Percentiles rank a stretch among this genome's conserved stretches.
phyloP scores from a whole-genome alignment of 2,329 filamentous ascomycete genomes.

The Salinomyces thailandicus region DNA sequence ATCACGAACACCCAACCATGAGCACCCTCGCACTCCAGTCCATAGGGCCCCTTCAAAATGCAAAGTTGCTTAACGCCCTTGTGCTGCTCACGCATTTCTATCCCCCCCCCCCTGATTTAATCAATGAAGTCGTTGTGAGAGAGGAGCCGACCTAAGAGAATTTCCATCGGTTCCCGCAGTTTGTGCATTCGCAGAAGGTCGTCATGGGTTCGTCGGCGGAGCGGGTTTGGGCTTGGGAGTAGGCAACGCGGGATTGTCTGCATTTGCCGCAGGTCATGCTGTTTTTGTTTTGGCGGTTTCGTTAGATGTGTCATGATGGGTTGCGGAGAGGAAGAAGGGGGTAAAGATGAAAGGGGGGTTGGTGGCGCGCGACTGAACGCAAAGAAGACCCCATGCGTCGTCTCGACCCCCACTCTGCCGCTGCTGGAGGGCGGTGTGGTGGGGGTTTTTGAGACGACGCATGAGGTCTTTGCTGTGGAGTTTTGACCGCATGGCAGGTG shows the following conservation, averaged over 20 bases:
- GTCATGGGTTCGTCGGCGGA: constrained; percentile 82
- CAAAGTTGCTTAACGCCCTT: too few relatives aligned
- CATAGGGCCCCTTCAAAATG: too few relatives aligned
- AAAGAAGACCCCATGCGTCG: constrained; percentile 25
- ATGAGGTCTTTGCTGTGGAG: constrained; percentile 12
- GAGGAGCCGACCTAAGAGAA: constrained; percentile 33
- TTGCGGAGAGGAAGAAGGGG: constrained; percentile 1
- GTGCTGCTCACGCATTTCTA: too few relatives aligned
- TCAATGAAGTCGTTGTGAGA: too few relatives aligned
- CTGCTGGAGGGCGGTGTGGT: too few relatives aligned
- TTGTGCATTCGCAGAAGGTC: constrained; percentile 45
- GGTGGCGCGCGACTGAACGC: constrained; percentile 12
- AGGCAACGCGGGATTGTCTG: constrained; percentile 86
- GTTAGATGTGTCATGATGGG: constrained; percentile 32
- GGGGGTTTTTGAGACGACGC: constrained; percentile 7
- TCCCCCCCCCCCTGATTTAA: neutral
- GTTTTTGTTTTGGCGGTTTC: constrained; percentile 25
- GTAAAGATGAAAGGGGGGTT: neutral
- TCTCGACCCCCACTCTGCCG: too few relatives aligned
- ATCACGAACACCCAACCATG: too few relatives aligned
- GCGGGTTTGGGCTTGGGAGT: constrained; percentile 90
- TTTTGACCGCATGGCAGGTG: constrained; percentile 5
- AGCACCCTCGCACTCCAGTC: too few relatives aligned
- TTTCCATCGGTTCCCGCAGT: constrained; percentile 44
- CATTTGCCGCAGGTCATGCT: constrained; percentile 86